Evolutionary conservation across 169 alveolate genomes (phyloP).

Genomic region (Sarcocystis neurona): DNA sequence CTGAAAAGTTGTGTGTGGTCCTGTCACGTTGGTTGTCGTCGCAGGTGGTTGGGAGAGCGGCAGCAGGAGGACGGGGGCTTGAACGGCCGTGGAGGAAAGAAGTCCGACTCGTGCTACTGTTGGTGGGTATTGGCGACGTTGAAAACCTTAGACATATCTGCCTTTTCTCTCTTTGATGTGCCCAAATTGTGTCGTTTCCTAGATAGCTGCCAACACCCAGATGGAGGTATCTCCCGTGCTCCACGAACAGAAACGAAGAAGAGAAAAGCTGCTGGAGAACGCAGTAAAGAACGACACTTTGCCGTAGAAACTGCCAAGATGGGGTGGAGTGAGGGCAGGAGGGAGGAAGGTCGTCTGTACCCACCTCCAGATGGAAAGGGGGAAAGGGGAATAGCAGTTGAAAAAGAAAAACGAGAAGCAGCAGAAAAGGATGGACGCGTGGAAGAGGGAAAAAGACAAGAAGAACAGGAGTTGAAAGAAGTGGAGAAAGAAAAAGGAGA

Average conservation of each 20-base stretch:
- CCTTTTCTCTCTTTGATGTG: background rate
- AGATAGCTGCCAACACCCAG: constrained; percentile 42
- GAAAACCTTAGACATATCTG: constrained; percentile 57
- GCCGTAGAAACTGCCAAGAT: background rate
- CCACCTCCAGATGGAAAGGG: too few relatives aligned
- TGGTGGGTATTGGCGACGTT: constrained; percentile 74
- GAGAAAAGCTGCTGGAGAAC: background rate
- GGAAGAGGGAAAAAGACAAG: too few relatives aligned
- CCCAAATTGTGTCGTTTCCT: background rate
- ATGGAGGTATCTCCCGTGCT: constrained; percentile 62
- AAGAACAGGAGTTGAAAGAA: too few relatives aligned
- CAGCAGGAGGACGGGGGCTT: constrained; percentile 57
- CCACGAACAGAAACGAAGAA: background rate
- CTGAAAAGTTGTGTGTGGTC: too few relatives aligned
- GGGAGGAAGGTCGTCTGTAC: too few relatives aligned
- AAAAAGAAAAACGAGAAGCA: too few relatives aligned
- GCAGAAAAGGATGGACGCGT: too few relatives aligned
- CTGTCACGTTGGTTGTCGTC: too few relatives aligned
- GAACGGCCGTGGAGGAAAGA: constrained; percentile 73
- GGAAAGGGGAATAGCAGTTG: too few relatives aligned
- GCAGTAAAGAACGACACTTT: too few relatives aligned
- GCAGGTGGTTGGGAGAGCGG: constrained; percentile 67
- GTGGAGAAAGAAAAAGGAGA: too few relatives aligned
- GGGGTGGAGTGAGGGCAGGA: too few relatives aligned
- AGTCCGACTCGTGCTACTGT: constrained; percentile 71